These are phyloP conservation scores for Gloeostereum incarnatum DNA, from an alignment of 768 basidiomycete species.

Conservation along the genomic window DNA sequence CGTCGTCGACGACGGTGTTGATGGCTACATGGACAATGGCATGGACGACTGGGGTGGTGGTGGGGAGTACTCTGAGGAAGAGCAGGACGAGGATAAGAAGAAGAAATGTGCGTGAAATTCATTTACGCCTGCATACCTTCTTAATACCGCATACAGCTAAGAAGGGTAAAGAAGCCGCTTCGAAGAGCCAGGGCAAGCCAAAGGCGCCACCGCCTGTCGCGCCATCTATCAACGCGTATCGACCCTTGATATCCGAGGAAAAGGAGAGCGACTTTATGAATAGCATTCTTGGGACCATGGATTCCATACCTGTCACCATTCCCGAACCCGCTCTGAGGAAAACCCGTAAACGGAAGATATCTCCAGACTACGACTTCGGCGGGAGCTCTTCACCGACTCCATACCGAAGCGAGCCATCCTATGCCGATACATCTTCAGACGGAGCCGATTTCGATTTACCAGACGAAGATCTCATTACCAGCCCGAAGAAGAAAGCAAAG, in stretches of 20 bases:
- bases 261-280: slow-evolving; percentile 91
- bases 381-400: slow-evolving; percentile 32
- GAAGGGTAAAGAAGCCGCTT: slow-evolving; percentile 34
- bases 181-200: slow-evolving; percentile 34
- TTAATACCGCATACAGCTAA: slow-evolving; percentile 15
- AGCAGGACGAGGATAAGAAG: slow-evolving; percentile 39
- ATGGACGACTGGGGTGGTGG: slow-evolving; percentile 85
- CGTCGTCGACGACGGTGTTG: slow-evolving; percentile 87
- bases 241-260: slow-evolving; percentile 62
- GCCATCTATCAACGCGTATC: slow-evolving; percentile 72
- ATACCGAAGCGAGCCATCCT: slow-evolving; percentile 22
- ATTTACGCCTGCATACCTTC: neutral
- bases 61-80: slow-evolving; percentile 46
- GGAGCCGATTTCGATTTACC: slow-evolving; percentile 26
- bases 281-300: slow-evolving; percentile 65
- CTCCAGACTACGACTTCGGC: slow-evolving; percentile 31
- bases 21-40: slow-evolving; percentile 92
- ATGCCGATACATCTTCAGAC: slow-evolving; percentile 38
- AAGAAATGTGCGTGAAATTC: slow-evolving; percentile 26
- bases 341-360: slow-evolving; percentile 51
- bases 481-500: slow-evolving; percentile 62
- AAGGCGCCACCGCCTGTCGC: slow-evolving; percentile 41
- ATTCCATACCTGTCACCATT: too few species aligned
- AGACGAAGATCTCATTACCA: slow-evolving; percentile 51
- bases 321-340: slow-evolving; percentile 30